Base-by-base conservation (phyloP, 2,329 filamentous ascomycete genomes). In the Talaromyces sp. region DNA sequence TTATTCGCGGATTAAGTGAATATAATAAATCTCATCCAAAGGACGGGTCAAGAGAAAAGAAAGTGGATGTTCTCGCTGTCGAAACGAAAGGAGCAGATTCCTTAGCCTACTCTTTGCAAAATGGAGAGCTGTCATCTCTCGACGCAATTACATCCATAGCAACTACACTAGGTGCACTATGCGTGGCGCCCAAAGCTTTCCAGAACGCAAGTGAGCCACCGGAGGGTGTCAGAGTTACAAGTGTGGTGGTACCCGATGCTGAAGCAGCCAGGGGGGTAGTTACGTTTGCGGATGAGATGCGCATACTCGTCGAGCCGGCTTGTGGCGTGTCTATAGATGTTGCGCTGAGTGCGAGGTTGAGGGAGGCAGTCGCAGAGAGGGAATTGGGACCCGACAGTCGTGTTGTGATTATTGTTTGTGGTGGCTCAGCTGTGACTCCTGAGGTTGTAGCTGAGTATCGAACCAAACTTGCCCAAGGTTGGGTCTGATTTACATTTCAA, bases 241-340 rank as follows among this genome's bases (percentile, higher is more conserved):
- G 84, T 69, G 77, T 86, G 11, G 88, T 91, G 0, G 81, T 92
- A 2, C 83, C 82, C 1, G 91, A 95, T 72, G 87, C 86, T 2
- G 90, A 94, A 72, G 92, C 93, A 0, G 91, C 90, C 27, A 85
- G 87, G 78, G 92, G 88, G 5, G 90, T 89, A 63, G 86, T 89
- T 72, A 82, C 85, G 10, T 87, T 97, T 69, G 88, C 91, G 8
- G 90, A 97, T 70, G 91, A 96, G 68, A 88, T 91, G 70, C 82
- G 89, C 39, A 79, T 93, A 68, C 80, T 96, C 68, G 91, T 96
- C 6, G 93, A 97, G 80, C 81, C 89, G 37, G 87, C 92, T 0
- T 96, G 93, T 75, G 92, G 93, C 0, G 92, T 93, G 4, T 89
- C 88, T 59, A 78, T 96, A 19, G 90, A 77, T 58, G 67, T 73